Evolutionary conservation across 352 stramenopile species (phyloP).

Genomic region (Globisporangium abappressorium): DNA sequence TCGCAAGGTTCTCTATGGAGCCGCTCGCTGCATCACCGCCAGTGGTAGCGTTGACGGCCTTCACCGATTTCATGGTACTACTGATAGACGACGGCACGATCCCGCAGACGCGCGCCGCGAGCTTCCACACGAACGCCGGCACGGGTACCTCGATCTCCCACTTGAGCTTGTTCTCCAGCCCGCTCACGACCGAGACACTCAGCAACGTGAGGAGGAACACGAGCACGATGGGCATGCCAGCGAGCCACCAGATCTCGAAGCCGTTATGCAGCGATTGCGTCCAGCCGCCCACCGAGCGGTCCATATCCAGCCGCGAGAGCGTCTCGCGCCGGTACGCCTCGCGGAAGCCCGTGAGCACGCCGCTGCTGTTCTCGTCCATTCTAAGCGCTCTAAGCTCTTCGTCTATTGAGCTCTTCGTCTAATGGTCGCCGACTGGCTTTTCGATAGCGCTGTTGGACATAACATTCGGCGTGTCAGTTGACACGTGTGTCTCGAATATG

Average conservation of each 20-base stretch:
- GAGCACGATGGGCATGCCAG: slow-evolving; percentile 71
- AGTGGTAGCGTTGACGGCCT: slow-evolving; percentile 1
- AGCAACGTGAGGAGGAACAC: slow-evolving; percentile 71
- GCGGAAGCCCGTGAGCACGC: slow-evolving; percentile 40
- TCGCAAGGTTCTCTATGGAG: slow-evolving; percentile 27
- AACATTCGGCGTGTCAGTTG: slow-evolving; percentile 8
- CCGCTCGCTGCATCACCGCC: background rate
- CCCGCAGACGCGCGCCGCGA: slow-evolving; percentile 12
- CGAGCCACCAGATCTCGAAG: slow-evolving; percentile 86
- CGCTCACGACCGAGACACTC: slow-evolving; percentile 68
- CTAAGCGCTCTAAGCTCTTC: background rate
- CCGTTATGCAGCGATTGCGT: slow-evolving; percentile 67
- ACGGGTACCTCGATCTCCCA: slow-evolving; percentile 25
- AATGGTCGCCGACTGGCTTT: background rate
- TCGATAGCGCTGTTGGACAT: background rate
- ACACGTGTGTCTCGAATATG: slow-evolving; percentile 18
- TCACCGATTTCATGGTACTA: background rate
- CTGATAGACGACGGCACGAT: slow-evolving; percentile 5
- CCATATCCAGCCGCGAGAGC: slow-evolving; percentile 41
- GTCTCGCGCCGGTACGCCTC: slow-evolving; percentile 57
- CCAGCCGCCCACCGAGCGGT: slow-evolving; percentile 30
- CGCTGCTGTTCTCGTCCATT: slow-evolving; percentile 67
- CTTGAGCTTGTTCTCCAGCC: slow-evolving; percentile 39
- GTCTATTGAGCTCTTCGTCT: background rate
- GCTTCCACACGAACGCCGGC: slow-evolving; percentile 15